Evolutionary conservation across 2,329 filamentous ascomycete genomes (phyloP), one percentile per base, ranked within the genome.

Genomic region (Cercospora sp.): DNA sequence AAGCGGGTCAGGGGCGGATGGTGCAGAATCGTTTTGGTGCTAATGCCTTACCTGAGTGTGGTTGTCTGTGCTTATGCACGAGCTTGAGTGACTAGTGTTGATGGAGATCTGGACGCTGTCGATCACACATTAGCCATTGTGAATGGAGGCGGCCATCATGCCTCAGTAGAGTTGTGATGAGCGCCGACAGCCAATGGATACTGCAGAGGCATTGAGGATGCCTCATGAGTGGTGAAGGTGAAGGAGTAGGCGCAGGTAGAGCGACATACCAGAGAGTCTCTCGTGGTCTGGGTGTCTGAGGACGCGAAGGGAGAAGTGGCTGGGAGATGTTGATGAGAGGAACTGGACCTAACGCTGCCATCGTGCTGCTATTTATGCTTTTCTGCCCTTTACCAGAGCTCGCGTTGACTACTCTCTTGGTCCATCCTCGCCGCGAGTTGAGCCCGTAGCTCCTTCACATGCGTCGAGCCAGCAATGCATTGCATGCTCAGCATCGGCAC

Each of bases 291-390:
- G 62, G 26, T 57, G 49, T 58, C 40, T 59, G 32, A 61, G 51
- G 37, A 24, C 34, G 63, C 57, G 43, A 58, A 59, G 60, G 55
- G 67, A 59, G 62, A 60, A 66, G 67, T 67, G 70, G 70, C 64
- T 71, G 70, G 64, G 66, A 71, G 66, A 63, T 68, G 71, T 67
- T 69, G 69, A 59, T 40, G 59, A 65, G 55, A 65, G 63, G 34
- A 62, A 57, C 53, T 66, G 63, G 66, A 62, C 43, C 55, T 43
- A 28, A 55, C 40, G 66, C 40, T 69, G 64, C 67, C 66, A 64
- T 68, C 61, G 37, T 61, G 63, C 68, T 68, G 69, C 68, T 77
- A 77, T 75, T 77, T 77, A 78, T 77, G 73, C 74, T 71, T 74
- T 76, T 66, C 66, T 6, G 59, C 40, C 30, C 55, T 26, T 49